Evolutionary conservation across 805 yeast genomes (phyloP), one percentile per base, ranked within the genome.

Genomic region (Kurtzmaniella fragi): DNA sequence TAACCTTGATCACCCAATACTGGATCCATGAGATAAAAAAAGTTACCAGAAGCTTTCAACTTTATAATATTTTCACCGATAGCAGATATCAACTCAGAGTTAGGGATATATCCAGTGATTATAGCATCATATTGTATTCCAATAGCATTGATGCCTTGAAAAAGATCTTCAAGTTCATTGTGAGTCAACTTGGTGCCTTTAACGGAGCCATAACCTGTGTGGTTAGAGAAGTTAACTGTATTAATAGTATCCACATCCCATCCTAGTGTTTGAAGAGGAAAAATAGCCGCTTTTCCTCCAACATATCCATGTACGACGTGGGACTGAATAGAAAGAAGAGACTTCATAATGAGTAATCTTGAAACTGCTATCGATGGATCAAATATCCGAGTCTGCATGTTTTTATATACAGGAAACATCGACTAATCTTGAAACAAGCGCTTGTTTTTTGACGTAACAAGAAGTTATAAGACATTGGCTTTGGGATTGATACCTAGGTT

Each of bases 291-390:
- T 41, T 81, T 76, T 57, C 89, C 89, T 1, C 99, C 99, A 2
- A 93, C 99, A 52, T 87, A 84, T 2, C 99, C 99, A 56, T 91
- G 98, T 2, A 80, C 89, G 1, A 93, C 98, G 59, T 93, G 97
- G 3, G 96, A 87, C 49, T 87, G 91, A 8, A 89, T 69, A 15
- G 62, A 50, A 34, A 58, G 44, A 27, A 56, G 46, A 16, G 50
- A 39, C 31, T 51, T 52, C 42, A 28, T 36, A 36, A 34, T 38
- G 10, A 7, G 16, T 20, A 20, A 5, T 20, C 31, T 28, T 9
- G 5, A 9, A 28, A 14, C 9, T 9, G 9, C 15, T 28, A 28
- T 28, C 15, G 14, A 28, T 13, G 15, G 14, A 28, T n/a, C 30
- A 28, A 12, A 28, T 13, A 10, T 13, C 5, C 30, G 15, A 28